Conservation (phyloP, 1,284 basidiomycete species). For the Irpex rosettiformis region DNA sequence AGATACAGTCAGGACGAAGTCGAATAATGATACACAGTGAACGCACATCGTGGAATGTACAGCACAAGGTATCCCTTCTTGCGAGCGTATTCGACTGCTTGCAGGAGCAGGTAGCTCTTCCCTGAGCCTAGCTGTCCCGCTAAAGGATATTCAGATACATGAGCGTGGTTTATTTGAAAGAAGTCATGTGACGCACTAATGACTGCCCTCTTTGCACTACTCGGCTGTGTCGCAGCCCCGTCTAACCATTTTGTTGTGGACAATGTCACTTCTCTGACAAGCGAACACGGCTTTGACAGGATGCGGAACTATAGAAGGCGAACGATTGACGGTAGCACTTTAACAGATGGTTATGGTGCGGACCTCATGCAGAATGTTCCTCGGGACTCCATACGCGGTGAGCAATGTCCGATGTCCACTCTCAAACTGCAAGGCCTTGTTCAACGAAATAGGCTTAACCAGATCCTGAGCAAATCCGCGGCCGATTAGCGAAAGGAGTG, state of each 20-base stretch:
- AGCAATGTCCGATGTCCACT: conserved; percentile 32
- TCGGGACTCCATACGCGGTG: conserved; percentile 62
- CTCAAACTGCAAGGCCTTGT: neutral
- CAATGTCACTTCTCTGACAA: conserved; percentile 64
- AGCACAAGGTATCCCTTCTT: conserved; percentile 80
- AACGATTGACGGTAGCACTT: neutral
- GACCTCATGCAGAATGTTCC: conserved; percentile 62
- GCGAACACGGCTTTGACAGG: conserved; percentile 59
- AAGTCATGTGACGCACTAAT: conserved; percentile 46
- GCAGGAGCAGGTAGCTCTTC: conserved; percentile 81
- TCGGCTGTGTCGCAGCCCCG: conserved; percentile 38
- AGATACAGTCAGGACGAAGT: neutral
- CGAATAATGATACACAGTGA: neutral
- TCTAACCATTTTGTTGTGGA: conserved; percentile 49
- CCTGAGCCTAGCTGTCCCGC: conserved; percentile 80
- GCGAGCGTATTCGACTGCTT: conserved; percentile 73
- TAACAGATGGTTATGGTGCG: conserved; percentile 17
- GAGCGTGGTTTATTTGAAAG: neutral
- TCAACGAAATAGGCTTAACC: neutral
- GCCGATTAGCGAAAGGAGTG: neutral
- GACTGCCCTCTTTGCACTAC: conserved; percentile 49
- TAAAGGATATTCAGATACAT: conserved; percentile 25
- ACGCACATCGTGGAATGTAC: conserved; percentile 80
- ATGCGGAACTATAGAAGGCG: conserved; percentile 54
- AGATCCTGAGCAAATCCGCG: neutral